Evolutionary conservation across 176 grass and related monocot species (phyloP).

Genomic region (Guadua angustifolia): DNA sequence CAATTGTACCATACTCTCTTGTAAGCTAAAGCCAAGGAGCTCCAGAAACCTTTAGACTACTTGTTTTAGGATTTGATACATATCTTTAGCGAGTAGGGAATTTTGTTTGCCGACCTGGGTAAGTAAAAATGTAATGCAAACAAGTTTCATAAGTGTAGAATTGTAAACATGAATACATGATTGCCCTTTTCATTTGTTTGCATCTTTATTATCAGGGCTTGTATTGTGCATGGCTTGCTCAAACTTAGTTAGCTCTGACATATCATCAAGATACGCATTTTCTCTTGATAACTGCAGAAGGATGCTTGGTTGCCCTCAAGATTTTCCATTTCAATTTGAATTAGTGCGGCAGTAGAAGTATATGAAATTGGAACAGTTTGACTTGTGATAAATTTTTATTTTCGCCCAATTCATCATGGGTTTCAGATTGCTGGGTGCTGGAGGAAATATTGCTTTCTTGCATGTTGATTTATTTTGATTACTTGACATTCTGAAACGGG

Average conservation of each 20-base stretch:
- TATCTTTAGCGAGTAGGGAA: too few species aligned
- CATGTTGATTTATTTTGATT: background rate
- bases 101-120: too few species aligned
- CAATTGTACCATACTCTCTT: too few species aligned
- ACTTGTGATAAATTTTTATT: background rate
- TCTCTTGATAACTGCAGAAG: background rate
- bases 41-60: too few species aligned
- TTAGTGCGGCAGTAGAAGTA: background rate
- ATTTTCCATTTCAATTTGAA: background rate
- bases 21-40: too few species aligned
- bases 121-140: background rate
- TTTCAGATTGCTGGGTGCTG: background rate
- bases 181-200: background rate
- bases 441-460: background rate
- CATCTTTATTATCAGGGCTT: background rate
- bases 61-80: too few species aligned
- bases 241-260: background rate
- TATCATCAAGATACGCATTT: background rate
- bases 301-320: too few species aligned
- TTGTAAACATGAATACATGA: background rate
- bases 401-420: background rate
- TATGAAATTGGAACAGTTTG: background rate
- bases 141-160: background rate
- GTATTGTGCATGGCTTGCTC: background rate
- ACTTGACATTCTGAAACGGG: background rate